phyloP scores from a whole-genome alignment of 345 rosid genomes.

The Capsella bursapastoris region DNA sequence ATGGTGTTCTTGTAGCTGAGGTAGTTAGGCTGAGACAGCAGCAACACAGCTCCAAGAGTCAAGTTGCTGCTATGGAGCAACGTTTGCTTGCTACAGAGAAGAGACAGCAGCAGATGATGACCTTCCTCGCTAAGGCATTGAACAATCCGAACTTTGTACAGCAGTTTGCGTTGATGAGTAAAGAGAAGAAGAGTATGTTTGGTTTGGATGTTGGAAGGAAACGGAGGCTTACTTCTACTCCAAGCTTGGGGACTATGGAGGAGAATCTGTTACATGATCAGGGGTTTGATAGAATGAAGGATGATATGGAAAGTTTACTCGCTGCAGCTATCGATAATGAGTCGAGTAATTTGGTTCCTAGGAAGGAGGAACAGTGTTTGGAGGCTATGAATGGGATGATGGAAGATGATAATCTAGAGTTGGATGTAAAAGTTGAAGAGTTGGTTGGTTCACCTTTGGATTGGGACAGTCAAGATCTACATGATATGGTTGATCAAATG shows the following conservation, averaged over 20 bases:
- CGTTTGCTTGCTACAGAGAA: conserved; percentile 58
- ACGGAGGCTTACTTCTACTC: conserved; percentile 58
- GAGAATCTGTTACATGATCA: conserved; percentile 35
- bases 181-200: conserved; percentile 44
- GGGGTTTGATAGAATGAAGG: conserved; percentile 38
- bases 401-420: conserved; percentile 53
- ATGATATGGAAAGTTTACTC: conserved; percentile 59
- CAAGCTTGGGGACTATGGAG: conserved; percentile 55
- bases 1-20: conserved; percentile 58
- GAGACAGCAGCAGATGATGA: conserved; percentile 76
- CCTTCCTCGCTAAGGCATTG: conserved; percentile 75
- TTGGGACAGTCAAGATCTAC: conserved; percentile 64
- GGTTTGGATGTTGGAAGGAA: conserved; percentile 59
- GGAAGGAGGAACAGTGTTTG: conserved; percentile 38
- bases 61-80: conserved; percentile 58
- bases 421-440: conserved; percentile 62
- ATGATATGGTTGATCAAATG: conserved; percentile 72
- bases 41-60: conserved; percentile 64
- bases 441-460: conserved; percentile 49
- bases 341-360: conserved; percentile 48
- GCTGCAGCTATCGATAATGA: conserved; percentile 56
- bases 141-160: conserved; percentile 58
- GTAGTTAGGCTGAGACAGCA: conserved; percentile 68
- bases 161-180: conserved; percentile 53
- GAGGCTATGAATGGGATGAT: conserved; percentile 59